Evolutionary conservation across 164 flowering plant species (phyloP).

Genomic region (Magnolia officinalis): DNA sequence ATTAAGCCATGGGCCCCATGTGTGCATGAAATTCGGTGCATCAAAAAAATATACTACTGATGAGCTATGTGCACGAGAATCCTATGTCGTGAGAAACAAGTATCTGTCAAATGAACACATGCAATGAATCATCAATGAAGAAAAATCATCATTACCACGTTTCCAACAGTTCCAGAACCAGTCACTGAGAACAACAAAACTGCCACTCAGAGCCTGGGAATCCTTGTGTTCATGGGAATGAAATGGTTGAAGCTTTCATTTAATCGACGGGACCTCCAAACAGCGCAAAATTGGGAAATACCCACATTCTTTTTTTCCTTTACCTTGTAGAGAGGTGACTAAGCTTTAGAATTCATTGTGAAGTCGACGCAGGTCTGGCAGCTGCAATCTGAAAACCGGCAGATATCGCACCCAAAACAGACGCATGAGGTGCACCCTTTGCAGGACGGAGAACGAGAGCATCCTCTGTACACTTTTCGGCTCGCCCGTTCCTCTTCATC

Average conservation of each 20-base stretch:
- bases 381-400: conserved; percentile 80
- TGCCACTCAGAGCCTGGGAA: conserved; percentile 7
- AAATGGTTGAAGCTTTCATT: conserved; percentile 2
- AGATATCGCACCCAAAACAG: conserved; percentile 77
- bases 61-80: too few species aligned
- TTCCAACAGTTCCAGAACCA: conserved; percentile 4
- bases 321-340: neutral
- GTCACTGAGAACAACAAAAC: conserved; percentile 13
- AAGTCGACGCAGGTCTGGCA: conserved; percentile 88
- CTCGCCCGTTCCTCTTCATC: conserved; percentile 79
- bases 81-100: neutral
- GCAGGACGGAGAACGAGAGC: conserved; percentile 65
- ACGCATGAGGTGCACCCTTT: conserved; percentile 82
- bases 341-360: conserved; percentile 51
- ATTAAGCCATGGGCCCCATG: too few species aligned
- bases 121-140: conserved; percentile 5
- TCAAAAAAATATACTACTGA: too few species aligned
- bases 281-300: conserved; percentile 12
- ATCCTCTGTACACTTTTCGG: conserved; percentile 72
- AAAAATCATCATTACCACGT: neutral
- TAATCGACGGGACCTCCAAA: neutral
- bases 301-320: conserved; percentile 8
- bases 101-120: neutral
- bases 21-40: too few species aligned
- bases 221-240: conserved; percentile 7